Base-by-base conservation (phyloP, 2,329 filamentous ascomycete genomes). In the Corinectria fuckeliana region DNA sequence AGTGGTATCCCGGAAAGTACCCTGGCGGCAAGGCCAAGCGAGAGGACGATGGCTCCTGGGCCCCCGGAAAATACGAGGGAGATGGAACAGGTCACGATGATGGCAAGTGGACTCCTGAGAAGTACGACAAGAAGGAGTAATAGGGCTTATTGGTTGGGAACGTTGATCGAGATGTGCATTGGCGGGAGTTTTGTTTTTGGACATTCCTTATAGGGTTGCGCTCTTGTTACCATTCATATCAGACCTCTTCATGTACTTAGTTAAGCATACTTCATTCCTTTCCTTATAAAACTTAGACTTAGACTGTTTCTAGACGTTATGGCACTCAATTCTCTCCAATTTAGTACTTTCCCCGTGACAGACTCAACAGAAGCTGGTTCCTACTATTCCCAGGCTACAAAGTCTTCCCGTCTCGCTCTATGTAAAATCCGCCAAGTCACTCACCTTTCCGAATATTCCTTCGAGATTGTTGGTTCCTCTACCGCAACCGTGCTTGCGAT, bases 1-100 rank as follows among this genome's bases (percentile, higher is more conserved):
- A 56, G 8, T 60, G 57, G 51, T 25, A 26, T 6, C 56, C 56
- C 18, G 56, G 47, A 18, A 59, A 60, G 45, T 59, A 59, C 11
- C 52, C n/a, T 8, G 48, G 34, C 1, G 44, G 34, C 16, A 50
- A 56, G 45, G 8, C 36, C 28, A 60, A 41, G 38, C 38, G 38
- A 1, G 25, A 20, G 0, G 50, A 54, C 10, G 50, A 54, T 16
- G 52, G 50, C 1, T 45, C 42, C 5, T 54, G 50, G 50, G 13
- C 18, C 3, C 42, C 42, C 5, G 44, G 44, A 3, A 55, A 55
- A 25, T 58, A 58, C 20, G 56, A 58, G 32, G 55, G 55, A 2
- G 41, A 21, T 0, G 49, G n/a, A 1, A 58, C 55, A 7, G 38
- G 8, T 14, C 16, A 42, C 18, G 56, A 58, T 10, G 56, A 58